Evolutionary conservation across 768 basidiomycete species (phyloP).

Genomic region (Boletellus sp.): DNA sequence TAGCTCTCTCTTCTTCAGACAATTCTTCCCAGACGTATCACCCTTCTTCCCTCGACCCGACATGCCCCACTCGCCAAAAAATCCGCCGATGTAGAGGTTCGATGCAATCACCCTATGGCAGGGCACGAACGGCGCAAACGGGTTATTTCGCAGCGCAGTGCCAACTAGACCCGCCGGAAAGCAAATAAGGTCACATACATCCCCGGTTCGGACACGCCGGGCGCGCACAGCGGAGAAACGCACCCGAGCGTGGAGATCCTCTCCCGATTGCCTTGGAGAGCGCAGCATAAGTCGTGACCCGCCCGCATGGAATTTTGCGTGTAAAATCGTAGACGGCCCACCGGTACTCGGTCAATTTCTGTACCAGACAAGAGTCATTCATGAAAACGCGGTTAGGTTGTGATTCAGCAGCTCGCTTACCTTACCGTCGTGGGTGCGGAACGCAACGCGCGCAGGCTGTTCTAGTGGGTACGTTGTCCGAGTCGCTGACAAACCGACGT

Average conservation of each 20-base stretch:
- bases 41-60: neutral
- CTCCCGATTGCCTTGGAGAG: slow-evolving; percentile 45
- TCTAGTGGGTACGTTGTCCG: slow-evolving; percentile 11
- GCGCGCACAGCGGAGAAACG: slow-evolving; percentile 12
- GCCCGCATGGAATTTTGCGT: slow-evolving; percentile 46
- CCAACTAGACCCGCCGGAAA: slow-evolving; percentile 42
- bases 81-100: slow-evolving; percentile 58
- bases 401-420: slow-evolving; percentile 1
- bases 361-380: slow-evolving; percentile 11
- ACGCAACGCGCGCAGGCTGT: slow-evolving; percentile 15
- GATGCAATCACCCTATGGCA: slow-evolving; percentile 71
- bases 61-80: slow-evolving; percentile 57
- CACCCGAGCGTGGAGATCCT: slow-evolving; percentile 63
- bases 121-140: slow-evolving; percentile 63
- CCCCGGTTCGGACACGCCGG: neutral
- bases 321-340: slow-evolving; percentile 61
- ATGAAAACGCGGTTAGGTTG: neutral
- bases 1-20: slow-evolving; percentile 46
- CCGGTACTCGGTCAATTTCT: slow-evolving; percentile 51
- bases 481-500: no score
- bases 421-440: slow-evolving; percentile 29
- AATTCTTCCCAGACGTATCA: slow-evolving; percentile 34
- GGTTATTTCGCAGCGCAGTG: slow-evolving; percentile 57
- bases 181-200: neutral
- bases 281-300: slow-evolving; percentile 55